Evolutionary conservation across 495 filamentous ascomycete species (phyloP).

Genomic region (Bacidia gigantensis): DNA sequence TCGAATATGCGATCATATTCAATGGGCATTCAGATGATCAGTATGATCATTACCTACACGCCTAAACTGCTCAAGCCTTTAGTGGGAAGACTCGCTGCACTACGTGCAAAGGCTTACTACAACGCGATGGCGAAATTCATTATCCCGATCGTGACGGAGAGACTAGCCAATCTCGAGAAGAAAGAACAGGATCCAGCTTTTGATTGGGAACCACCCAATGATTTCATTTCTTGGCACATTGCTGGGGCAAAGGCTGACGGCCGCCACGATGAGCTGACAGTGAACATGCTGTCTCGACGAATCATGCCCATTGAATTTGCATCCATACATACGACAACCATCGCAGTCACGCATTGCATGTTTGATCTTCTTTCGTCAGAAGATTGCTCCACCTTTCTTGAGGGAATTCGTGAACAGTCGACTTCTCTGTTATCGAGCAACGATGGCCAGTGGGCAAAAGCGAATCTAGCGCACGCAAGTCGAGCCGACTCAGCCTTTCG

Average conservation of each 20-base stretch:
- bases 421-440: slow-evolving; percentile 19
- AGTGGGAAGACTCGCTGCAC: slow-evolving; percentile 16
- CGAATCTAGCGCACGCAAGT: slow-evolving; percentile 20
- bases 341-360: slow-evolving; percentile 30
- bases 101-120: neutral
- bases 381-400: slow-evolving; percentile 15
- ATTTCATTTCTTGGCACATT: slow-evolving; percentile 21
- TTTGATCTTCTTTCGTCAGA: slow-evolving; percentile 31
- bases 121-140: slow-evolving; percentile 14
- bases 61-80: slow-evolving; percentile 22
- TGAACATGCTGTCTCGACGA: slow-evolving; percentile 23
- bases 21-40: neutral
- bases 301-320: slow-evolving; percentile 34
- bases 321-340: slow-evolving; percentile 37
- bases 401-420: slow-evolving; percentile 26
- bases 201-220: slow-evolving; percentile 19
- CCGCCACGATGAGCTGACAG: slow-evolving; percentile 11
- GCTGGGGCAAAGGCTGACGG: slow-evolving; percentile 14
- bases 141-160: slow-evolving; percentile 14
- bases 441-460: slow-evolving; percentile 29
- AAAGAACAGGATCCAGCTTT: slow-evolving; percentile 11
- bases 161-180: slow-evolving; percentile 16
- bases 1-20: slow-evolving; percentile 10
- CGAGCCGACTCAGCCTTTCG: slow-evolving; percentile 27
- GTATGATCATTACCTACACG: slow-evolving; percentile 1